Base-by-base conservation (phyloP, 768 basidiomycete genomes). In the Boletus vinaceobasis region DNA sequence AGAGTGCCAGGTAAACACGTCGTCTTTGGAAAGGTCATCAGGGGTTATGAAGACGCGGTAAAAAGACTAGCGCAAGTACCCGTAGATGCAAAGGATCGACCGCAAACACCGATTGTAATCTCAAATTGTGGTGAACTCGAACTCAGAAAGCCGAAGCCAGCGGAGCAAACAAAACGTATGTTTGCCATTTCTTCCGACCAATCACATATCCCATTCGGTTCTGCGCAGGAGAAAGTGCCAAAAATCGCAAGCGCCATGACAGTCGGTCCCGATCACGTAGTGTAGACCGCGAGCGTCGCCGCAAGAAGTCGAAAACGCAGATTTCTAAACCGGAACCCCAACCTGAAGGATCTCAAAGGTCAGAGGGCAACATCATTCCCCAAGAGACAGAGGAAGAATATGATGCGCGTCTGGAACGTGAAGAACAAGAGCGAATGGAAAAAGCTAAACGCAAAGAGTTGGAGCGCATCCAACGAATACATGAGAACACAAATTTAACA, bases 111-210 rank as follows among this genome's bases (percentile, higher is more conserved):
- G 2, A 82, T 95, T 11, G 71, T 80, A 10, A 83, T 96, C 57
- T 71, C 77, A 4, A 90, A 86, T 66, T 92, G 89, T 50, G 93
- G 93, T 11, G 93, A 96, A 66, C 83, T 96, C 36, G 87, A 91
- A 67, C 77, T 91, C 11, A 80, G 80, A 52, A 80, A 57, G 26
- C 35, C 49, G 31, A 59, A 57, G 40, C 48, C 50, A 7, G 29
- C 19, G 2, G 56, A 65, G 2, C 58, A 49, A 42, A 38, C 37
- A 1, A 58, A 58, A 47, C 53, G 69, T 70, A 45, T 21, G 56
- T 37, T 23, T 15, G 0, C 13, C 19, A 15, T 42, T 51, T 48
- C 19, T 35, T 35, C 32, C 17, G 32, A 35, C 9, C 6, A 5
- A n/a, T 21, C 13, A 27, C 23, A 31, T 43, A 14, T n/a, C 23